These are phyloP conservation scores for Aureobasidium sp. DNA, from an alignment of 2,329 filamentous ascomycete genomes.

Conservation along the genomic window DNA sequence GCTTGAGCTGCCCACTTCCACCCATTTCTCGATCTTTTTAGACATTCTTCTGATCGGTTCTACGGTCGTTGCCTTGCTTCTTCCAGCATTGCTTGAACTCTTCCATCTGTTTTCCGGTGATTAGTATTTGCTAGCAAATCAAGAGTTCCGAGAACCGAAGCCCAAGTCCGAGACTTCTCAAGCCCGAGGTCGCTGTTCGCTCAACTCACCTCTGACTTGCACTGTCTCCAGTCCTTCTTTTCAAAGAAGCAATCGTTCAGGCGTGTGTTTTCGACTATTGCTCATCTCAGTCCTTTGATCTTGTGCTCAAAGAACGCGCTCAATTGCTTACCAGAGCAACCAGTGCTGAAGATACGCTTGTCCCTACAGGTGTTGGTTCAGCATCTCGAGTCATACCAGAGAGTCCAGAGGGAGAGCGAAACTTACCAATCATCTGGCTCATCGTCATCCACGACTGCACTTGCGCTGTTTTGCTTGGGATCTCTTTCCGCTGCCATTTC, in stretches of 20 bases:
- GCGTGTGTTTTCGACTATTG: constrained; percentile 71
- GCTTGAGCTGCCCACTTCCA: not conserved
- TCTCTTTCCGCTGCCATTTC: constrained; percentile 23
- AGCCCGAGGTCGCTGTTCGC: not conserved
- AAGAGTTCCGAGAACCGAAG: not conserved
- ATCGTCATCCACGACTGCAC: constrained; percentile 55
- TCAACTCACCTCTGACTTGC: constrained; percentile 70
- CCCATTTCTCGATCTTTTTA: constrained; percentile 23
- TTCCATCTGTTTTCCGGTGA: constrained; percentile 60
- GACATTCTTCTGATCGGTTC: constrained; percentile 68
- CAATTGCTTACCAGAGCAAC: constrained; percentile 65
- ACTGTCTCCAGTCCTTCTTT: constrained; percentile 91
- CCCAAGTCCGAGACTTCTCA: not conserved
- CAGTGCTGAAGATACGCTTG: constrained; percentile 94
- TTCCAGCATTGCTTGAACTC: constrained; percentile 89
- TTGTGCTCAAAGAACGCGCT: no score
- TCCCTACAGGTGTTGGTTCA: constrained; percentile 54
- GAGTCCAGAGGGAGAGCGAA: not conserved
- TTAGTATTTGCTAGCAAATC: not conserved
- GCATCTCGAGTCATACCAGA: not conserved
- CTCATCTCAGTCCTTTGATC: no score
- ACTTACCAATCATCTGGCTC: constrained; percentile 91
- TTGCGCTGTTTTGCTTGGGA: constrained; percentile 18
- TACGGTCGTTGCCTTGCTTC: constrained; percentile 72
- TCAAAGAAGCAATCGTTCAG: constrained; percentile 95